phyloP scores from a whole-genome alignment of 2,329 filamentous ascomycete genomes.

The Claviceps purpurea region DNA sequence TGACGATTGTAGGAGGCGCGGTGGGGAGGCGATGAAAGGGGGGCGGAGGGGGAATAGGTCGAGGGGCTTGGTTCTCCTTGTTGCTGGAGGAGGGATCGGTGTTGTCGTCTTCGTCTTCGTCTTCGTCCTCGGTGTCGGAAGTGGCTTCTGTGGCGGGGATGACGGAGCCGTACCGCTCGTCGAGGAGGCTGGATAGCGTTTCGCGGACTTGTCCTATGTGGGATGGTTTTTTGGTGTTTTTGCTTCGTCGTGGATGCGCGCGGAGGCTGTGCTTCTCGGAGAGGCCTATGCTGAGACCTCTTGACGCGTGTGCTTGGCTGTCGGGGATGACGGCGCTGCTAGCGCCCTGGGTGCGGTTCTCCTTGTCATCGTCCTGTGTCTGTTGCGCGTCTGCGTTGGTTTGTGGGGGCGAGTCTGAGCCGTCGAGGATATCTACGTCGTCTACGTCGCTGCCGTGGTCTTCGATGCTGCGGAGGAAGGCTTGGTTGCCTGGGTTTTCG shows the following conservation, averaged over 20 bases:
- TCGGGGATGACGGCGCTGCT: slow-evolving; percentile 30
- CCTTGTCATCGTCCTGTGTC: slow-evolving; percentile 15
- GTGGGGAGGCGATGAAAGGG: neutral
- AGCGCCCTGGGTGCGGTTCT: slow-evolving; percentile 10
- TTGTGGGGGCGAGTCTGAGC: slow-evolving; percentile 17
- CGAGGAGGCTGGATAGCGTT: slow-evolving; percentile 66
- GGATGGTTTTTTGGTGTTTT: slow-evolving; percentile 51
- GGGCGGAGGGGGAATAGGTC: slow-evolving; percentile 24
- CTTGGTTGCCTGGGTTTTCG: slow-evolving; percentile 74
- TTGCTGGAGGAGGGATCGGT: slow-evolving; percentile 16
- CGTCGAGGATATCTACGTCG: slow-evolving; percentile 60
- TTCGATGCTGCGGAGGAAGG: slow-evolving; percentile 82
- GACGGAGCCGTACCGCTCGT: slow-evolving; percentile 39
- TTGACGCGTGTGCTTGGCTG: slow-evolving; percentile 33
- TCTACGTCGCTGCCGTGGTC: slow-evolving; percentile 59
- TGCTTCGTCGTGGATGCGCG: slow-evolving; percentile 48
- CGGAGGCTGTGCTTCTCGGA: slow-evolving; percentile 33
- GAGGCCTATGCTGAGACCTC: slow-evolving; percentile 18
- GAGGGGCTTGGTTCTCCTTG: slow-evolving; percentile 35
- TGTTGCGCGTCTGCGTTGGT: slow-evolving; percentile 19
- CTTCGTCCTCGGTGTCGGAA: slow-evolving; percentile 24
- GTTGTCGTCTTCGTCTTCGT: neutral
- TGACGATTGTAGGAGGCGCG: slow-evolving; percentile 35
- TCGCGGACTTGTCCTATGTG: slow-evolving; percentile 71
- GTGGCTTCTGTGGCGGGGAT: slow-evolving; percentile 29